Evolutionary conservation across 306 rosid species (phyloP).

Genomic region (Gastrolobium villosum): DNA sequence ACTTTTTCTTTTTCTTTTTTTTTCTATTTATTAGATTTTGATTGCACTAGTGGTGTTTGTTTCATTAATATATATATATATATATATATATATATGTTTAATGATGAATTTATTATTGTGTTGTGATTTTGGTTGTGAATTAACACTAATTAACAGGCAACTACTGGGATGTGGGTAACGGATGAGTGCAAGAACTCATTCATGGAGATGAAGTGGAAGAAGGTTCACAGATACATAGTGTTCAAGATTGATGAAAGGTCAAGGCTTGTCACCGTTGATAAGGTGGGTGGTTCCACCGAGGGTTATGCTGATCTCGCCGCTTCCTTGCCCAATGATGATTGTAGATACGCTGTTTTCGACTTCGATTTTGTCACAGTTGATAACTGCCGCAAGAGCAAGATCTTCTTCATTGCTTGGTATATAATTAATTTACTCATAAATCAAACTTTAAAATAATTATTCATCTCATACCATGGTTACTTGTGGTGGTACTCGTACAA

Average conservation of each 20-base stretch:
- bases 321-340: constrained; percentile 89
- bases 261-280: constrained; percentile 87
- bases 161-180: constrained; percentile 99
- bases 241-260: constrained; percentile 96
- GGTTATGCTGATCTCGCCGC: constrained; percentile 86
- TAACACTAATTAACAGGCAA: constrained; percentile 63
- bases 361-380: constrained; percentile 98
- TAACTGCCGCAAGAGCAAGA: constrained; percentile 97
- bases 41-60: neutral
- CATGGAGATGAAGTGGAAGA: constrained; percentile 99
- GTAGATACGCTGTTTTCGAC: constrained; percentile 96
- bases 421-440: neutral
- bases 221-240: constrained; percentile 88
- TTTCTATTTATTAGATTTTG: neutral
- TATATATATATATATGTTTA: neutral
- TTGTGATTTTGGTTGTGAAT: neutral
- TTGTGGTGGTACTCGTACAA: no score
- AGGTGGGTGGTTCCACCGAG: constrained; percentile 93
- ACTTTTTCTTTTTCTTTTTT: neutral
- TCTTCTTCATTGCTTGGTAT: constrained; percentile 99
- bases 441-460: neutral
- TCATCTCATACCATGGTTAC: no score
- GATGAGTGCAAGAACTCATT: constrained; percentile 98
- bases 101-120: neutral
- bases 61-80: neutral